A percentile compares a stretch with the other conserved stretches of the same genome.
Conservation (phyloP, 371 early-diverging fungal genomes). For the Mortierella sp. region DNA sequence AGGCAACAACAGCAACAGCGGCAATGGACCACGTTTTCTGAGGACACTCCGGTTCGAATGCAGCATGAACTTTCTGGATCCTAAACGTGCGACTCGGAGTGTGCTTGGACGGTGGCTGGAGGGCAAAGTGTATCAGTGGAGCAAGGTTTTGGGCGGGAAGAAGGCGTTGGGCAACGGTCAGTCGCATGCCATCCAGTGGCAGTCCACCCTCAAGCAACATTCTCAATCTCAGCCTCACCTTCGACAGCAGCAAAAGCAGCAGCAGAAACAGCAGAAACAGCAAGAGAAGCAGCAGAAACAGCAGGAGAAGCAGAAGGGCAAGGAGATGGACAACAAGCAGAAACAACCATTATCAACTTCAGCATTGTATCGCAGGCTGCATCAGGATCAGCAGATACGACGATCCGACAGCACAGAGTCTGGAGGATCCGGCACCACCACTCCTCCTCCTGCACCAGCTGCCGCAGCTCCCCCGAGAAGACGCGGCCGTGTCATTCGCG, state of each 20-base stretch:
- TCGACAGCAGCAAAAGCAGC: neutral
- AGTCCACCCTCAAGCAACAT: neutral
- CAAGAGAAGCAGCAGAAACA: neutral
- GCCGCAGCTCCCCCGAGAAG: neutral
- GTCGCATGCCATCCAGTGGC: neutral
- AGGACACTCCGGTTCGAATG: conserved; percentile 40
- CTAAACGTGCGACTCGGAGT: conserved; percentile 47
- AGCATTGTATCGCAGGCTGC: neutral
- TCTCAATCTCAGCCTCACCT: neutral
- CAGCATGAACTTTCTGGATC: conserved; percentile 56
- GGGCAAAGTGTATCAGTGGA: conserved; percentile 52
- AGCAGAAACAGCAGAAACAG: neutral
- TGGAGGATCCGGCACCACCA: neutral
- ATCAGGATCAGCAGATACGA: neutral
- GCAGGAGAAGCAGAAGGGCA: neutral
- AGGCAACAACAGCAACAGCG: neutral
- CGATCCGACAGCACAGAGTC: neutral
- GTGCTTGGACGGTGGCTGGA: conserved; percentile 51
- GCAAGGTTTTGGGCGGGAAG: conserved; percentile 28
- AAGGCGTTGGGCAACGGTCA: neutral
- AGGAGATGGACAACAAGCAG: neutral
- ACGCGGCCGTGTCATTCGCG: conserved; percentile 7
- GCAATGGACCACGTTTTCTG: conserved; percentile 36
- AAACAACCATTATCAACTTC: neutral
- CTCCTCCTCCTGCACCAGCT: neutral